Percentiles rank a stretch among this genome's conserved stretches.
Evolutionary conservation across 768 basidiomycete species (phyloP).

Genomic region (Cystofilobasidium capitatum): DNA sequence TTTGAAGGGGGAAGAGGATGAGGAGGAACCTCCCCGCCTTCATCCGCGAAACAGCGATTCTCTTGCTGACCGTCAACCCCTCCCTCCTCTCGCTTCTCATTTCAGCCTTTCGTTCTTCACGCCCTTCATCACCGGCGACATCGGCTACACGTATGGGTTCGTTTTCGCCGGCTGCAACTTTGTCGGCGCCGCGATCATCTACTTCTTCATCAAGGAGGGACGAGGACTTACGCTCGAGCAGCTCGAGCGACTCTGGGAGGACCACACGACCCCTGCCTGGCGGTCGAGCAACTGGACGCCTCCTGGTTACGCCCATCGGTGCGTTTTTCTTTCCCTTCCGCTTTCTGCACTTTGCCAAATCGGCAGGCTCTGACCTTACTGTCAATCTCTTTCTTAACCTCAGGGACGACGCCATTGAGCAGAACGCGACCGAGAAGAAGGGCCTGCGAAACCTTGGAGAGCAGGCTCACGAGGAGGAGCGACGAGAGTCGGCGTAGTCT

Average conservation of each 20-base stretch:
- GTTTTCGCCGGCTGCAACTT: slow-evolving; percentile 53
- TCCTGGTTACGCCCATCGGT: slow-evolving; percentile 44
- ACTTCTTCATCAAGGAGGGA: slow-evolving; percentile 66
- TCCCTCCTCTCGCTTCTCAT: slow-evolving; percentile 50
- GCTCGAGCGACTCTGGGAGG: slow-evolving; percentile 47
- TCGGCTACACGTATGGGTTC: slow-evolving; percentile 57
- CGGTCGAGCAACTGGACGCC: slow-evolving; percentile 55
- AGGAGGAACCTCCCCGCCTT: too few species aligned
- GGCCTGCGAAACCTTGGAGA: not conserved
- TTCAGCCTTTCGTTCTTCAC: slow-evolving; percentile 58
- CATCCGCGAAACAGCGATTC: too few species aligned
- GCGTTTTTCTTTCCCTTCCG: too few species aligned
- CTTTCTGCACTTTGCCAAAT: too few species aligned
- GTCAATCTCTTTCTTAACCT: too few species aligned
- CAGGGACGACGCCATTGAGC: not conserved
- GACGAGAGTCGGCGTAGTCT: too few species aligned
- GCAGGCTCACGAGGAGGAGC: not conserved
- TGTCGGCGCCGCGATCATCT: slow-evolving; percentile 52
- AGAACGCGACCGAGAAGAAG: slow-evolving; percentile 7
- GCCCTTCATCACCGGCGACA: slow-evolving; percentile 56
- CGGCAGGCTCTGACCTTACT: too few species aligned
- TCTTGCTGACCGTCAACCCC: not conserved
- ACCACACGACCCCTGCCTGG: slow-evolving; percentile 44
- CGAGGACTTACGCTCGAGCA: slow-evolving; percentile 57
- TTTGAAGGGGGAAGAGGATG: too few species aligned